Evolutionary conservation across 2,329 filamentous ascomycete species (phyloP).

Genomic region (Nothophaeocryptopus gaeumannii): DNA sequence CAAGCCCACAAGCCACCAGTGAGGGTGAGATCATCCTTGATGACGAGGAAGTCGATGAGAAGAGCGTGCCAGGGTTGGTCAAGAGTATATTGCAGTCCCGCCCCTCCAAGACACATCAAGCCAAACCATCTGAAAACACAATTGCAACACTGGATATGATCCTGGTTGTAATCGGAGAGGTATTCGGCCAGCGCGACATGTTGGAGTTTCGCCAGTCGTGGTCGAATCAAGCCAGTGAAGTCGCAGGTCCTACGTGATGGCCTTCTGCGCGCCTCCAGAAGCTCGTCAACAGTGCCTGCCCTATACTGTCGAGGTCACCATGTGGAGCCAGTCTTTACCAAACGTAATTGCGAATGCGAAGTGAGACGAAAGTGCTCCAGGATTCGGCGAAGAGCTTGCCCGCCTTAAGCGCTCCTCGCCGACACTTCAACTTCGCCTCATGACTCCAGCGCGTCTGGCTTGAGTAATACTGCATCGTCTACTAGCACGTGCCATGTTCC

Average conservation of each 20-base stretch:
- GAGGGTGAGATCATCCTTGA: slow-evolving; percentile 18
- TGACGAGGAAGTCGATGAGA: too few species aligned
- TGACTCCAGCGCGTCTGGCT: neutral
- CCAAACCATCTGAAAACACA: slow-evolving; percentile 22
- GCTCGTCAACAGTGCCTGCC: too few species aligned
- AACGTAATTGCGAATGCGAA: too few species aligned
- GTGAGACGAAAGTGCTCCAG: too few species aligned
- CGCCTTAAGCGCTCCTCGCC: neutral
- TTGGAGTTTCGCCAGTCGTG: slow-evolving; percentile 61
- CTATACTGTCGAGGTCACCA: neutral
- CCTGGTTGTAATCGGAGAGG: slow-evolving; percentile 79
- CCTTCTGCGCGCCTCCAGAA: neutral
- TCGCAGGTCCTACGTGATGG: neutral
- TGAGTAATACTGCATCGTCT: too few species aligned
- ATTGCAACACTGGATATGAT: slow-evolving; percentile 85
- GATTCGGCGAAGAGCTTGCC: too few species aligned
- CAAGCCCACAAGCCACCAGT: neutral
- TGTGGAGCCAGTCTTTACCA: neutral
- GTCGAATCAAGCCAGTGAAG: slow-evolving; percentile 8
- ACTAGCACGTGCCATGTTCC: too few species aligned
- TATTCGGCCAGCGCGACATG: slow-evolving; percentile 85
- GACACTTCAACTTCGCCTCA: slow-evolving; percentile 4
- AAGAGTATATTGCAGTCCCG: too few species aligned
- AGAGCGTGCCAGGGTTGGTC: neutral
- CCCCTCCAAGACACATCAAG: neutral